Base-by-base conservation (phyloP, 495 filamentous ascomycete species). In the Apodospora peruviana region DNA sequence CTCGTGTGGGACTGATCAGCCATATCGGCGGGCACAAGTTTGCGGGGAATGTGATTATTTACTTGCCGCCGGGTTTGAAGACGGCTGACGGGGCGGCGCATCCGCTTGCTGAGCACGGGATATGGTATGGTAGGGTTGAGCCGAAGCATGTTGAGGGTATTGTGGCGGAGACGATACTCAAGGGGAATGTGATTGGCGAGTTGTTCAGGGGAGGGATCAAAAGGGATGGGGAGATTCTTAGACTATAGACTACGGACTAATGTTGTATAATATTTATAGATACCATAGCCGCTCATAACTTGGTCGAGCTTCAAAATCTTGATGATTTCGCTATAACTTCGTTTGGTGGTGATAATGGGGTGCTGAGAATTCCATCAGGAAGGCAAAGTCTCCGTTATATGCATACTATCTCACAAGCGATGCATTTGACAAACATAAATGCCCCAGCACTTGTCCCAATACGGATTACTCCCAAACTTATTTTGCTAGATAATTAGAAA, bases 21-120 rank as follows among this genome's bases (percentile, higher is more conserved):
- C 91, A 97, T 69, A 80, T 97, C 45, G 88, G 90, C 0, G 91
- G 91, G 1, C 91, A 96, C 56, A 93, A 93, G 53, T 96, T 85
- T 59, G 91, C 91, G 0, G 91, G 91, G 3, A 97, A 97, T 69
- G 83, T 96, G 12, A 90, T 96, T 41, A 68, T 96, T 1, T 97
- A 96, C 63, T 68, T 96, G 3, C 91, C 91, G 3, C 84, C 83
- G 3, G 48, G 51, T 0, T 43, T 72, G 35, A 71, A 62, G 54
- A 68, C 59, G 5, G 46, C 23, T 20, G 60, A 56, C 5, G 71
- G 68, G 1, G 51, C 65, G 43, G 39, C 35, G n/a, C 74, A 81
- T 64, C 74, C 81, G 17, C 66, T 95, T 49, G 85, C 82, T 1
- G 91, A 91, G 1, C 82, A 80, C 58, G 91, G 91, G 0, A 83